Evolutionary conservation across 192 early-diverging fungal species (phyloP), one percentile per base, ranked within the genome.

Genomic region (Podochytrium sp.): DNA sequence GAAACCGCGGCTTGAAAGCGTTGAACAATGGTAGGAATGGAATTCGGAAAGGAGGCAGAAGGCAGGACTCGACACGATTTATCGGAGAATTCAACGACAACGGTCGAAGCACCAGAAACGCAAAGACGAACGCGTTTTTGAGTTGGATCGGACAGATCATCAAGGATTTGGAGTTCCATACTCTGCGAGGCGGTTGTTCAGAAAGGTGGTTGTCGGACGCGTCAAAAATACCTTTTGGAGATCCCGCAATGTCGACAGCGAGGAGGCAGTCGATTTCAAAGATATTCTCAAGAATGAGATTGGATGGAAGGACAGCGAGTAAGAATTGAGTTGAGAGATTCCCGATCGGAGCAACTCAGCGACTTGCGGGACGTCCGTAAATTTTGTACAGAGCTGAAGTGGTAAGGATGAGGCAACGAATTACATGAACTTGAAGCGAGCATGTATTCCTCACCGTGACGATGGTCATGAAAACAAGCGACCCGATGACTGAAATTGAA

Each of bases 281-380:
- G 63, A 65, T 27, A 38, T 20, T 65, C 47, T 65, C n/a, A 65
- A 29, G 27, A 43, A 65, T 41, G 63, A 65, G 10, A 50, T 32
- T n/a, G 63, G 63, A 65, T 65, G 63, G 63, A 65, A 65, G 37
- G n/a, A n/a, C n/a, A n/a, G n/a, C n/a, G n/a, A n/a, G n/a, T n/a
- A n/a, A n/a, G n/a, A n/a, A n/a, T n/a, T n/a, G n/a, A n/a, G n/a
- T n/a, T n/a, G n/a, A n/a, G n/a, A n/a, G n/a, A n/a, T n/a, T n/a
- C 47, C 32, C 33, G 47, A 65, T 14, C 6, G 33, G 27, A 43
- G 47, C 25, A 3, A 4, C 3, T 65, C 42, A 6, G 47, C 23
- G 41, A 49, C 16, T 14, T 65, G 3, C 5, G 27, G 5, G 25
- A 16, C 38, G 6, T 49, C n/a, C 42, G 4, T 16, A 49, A 65